Base-by-base conservation (phyloP, 2,329 filamentous ascomycete genomes). In the Rachicladosporium sp. region DNA sequence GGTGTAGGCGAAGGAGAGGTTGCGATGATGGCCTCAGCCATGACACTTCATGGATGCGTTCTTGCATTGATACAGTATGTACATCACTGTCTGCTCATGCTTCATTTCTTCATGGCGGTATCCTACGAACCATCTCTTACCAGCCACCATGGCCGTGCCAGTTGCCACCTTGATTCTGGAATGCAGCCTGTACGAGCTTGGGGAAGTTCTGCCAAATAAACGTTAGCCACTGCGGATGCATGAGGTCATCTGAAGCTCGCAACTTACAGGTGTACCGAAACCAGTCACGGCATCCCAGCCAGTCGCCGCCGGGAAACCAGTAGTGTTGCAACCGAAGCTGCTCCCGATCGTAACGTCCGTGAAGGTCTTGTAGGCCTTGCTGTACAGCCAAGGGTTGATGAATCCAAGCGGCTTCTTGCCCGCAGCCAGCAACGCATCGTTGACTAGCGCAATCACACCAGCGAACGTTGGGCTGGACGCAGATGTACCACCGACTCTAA, bases 301-400 rank as follows among this genome's bases (percentile, higher is more conserved):
- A 13, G 35, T 42, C 38, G 44, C 45, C 1, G 55, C 53, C 1
- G 55, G 52, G 48, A 58, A 58, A 2, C 55, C 55, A 36, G 37
- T 46, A 9, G 42, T 46, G 37, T 53, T 49, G 40, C 52, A 55
- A 3, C 52, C 51, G 29, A 37, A 44, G 34, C 43, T 46, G 9
- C 38, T 50, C 3, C 64, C 64, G 30, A 55, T 58, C 23, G 49
- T 64, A 48, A 58, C 63, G 46, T 77, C 73, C 1, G 61, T 73
- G 12, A 76, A 60, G 0, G 62, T 69, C 46, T 62, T 55, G 42
- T 63, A 64, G 2, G 65, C 68, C 35, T 55, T 53, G 6, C 58
- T 59, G 51, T 78, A 78, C 3, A 78, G 49, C 70, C 71, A 76
- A 0, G 73, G 74, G 48, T 79, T 78, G 31, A 78, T 44, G 60